Conservation (phyloP, 768 basidiomycete genomes). For the Suillus fuscotomentosus region DNA sequence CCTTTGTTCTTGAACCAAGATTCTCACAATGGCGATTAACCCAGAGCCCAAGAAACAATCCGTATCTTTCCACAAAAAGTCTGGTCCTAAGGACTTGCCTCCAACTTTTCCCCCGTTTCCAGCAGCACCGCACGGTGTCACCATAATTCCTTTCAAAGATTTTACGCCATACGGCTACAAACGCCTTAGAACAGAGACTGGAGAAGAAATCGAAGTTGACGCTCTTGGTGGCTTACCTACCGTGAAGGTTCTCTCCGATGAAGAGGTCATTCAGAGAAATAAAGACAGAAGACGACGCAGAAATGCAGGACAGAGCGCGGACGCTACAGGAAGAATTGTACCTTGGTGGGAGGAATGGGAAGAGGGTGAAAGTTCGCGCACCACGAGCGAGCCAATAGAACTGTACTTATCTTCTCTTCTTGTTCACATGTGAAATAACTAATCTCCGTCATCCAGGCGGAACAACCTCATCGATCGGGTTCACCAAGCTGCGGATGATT, state of each 20-base stretch:
- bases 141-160: conserved; percentile 41
- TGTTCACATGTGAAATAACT: neutral
- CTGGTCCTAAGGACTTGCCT: neutral
- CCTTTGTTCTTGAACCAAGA: conserved; percentile 2
- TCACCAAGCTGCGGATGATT: conserved; percentile 28
- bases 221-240: conserved; percentile 21
- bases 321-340: conserved; percentile 20
- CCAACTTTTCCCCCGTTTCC: conserved; percentile 50
- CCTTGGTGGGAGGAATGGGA: conserved; percentile 36
- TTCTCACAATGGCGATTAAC: neutral
- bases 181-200: conserved; percentile 5
- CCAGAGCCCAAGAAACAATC: neutral
- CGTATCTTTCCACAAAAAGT: neutral
- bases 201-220: conserved; percentile 25
- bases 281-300: conserved; percentile 14
- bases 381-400: conserved; percentile 18
- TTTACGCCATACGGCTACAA: conserved; percentile 33
- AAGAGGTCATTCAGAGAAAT: conserved; percentile 17
- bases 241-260: conserved; percentile 24
- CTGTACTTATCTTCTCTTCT: conserved; percentile 29
- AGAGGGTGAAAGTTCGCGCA: conserved; percentile 21
- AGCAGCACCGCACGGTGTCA: conserved; percentile 34
- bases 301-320: conserved; percentile 20
- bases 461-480: conserved; percentile 21
- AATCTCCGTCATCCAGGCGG: conserved; percentile 4